Percentiles rank a stretch among this genome's conserved stretches.
Conservation (phyloP, 768 basidiomycete species). For the Mrakia blollopis region DNA sequence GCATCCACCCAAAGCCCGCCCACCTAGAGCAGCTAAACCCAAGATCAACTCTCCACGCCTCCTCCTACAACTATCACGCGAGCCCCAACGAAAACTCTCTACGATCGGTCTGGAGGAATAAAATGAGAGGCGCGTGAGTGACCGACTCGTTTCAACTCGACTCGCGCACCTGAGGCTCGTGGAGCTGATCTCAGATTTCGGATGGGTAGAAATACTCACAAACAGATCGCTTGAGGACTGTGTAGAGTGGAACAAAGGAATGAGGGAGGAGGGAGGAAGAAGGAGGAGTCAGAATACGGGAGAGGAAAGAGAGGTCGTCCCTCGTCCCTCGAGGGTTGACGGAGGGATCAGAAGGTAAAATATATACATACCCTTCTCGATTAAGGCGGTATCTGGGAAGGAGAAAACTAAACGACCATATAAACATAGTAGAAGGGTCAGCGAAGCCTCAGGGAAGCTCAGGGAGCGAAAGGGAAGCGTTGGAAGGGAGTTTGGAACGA, state of each 20-base stretch:
- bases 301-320: no score
- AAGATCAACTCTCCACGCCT: neutral
- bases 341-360: no score
- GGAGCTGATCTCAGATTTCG: neutral
- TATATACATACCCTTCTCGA: no score
- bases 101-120: neutral
- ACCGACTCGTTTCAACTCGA: neutral
- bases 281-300: slow-evolving; percentile 47
- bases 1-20: slow-evolving; percentile 1
- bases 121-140: neutral
- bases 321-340: no score
- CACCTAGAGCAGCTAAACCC: neutral
- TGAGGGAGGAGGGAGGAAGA: neutral
- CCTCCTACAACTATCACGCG: neutral
- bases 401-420: slow-evolving; percentile 57
- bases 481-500: neutral
- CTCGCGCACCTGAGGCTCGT: neutral
- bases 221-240: slow-evolving; percentile 74
- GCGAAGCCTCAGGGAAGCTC: neutral
- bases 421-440: slow-evolving; percentile 16
- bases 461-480: neutral
- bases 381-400: slow-evolving; percentile 77
- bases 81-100: neutral
- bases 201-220: neutral
- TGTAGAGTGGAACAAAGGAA: slow-evolving; percentile 56